Evolutionary conservation across 1,139 yeast genomes (phyloP), one percentile per base, ranked within the genome.

Genomic region (Geotrichum bryndzae): DNA sequence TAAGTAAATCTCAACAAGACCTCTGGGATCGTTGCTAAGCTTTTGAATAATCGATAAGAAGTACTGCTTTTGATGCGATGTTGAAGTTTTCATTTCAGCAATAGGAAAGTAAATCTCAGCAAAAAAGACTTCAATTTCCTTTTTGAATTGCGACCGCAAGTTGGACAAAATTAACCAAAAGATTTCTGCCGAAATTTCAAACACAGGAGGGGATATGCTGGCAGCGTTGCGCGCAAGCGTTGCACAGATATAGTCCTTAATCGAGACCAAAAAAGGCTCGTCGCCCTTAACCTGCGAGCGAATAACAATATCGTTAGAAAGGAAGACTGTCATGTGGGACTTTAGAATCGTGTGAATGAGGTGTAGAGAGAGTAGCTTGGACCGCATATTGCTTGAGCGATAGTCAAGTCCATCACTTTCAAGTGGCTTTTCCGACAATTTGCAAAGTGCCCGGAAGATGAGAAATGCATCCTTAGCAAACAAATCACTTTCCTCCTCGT

Each of bases 71-170:
- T 94, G 99, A 72, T 94, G 97, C 10, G 91, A 78, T 0, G 97
- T 90, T 1, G 97, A 89, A 0, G 96, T 85, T 70, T 86, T 88
- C 87, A 94, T 84, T 70, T 94, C 98, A 58, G 95, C 84, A 54
- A 95, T 90, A 3, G 98, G 97, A 76, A 94, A 88, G 74, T 94
- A 95, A 57, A 94, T 90, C 71, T 94, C 98, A 61, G 87, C 89
- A 78, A 94, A 84, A 71, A 95, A 90, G 0, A 95, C 96, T 1
- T 97, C 97, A 57, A 95, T 89, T 73, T 94, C 99, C 68, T 87
- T 82, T 73, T 92, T 92, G 76, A 94, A 91, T 68, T 89, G 95
- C 6, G 88, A 83, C 70, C 99, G 84, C 68, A 95, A 78, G 68
- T 91, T 88, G 27, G 92, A 84, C 57, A 92, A 80, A 67, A 95